Conservation (phyloP, 495 filamentous ascomycete genomes). For the Parmelia sp. region DNA sequence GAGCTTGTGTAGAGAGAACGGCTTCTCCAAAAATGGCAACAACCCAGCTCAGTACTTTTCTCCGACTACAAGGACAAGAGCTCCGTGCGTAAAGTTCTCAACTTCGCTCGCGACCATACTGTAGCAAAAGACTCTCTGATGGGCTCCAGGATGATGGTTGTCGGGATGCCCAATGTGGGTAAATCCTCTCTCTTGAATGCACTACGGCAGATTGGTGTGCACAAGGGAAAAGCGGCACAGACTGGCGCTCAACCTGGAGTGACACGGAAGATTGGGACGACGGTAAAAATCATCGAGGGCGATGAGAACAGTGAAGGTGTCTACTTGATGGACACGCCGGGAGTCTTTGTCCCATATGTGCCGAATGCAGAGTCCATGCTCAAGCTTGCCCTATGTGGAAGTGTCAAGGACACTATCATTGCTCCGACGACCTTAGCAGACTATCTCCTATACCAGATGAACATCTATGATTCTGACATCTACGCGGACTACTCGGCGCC, state of each 20-base stretch:
- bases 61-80: conserved; percentile 45
- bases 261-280: conserved; percentile 74
- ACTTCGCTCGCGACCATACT: conserved; percentile 47
- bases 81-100: conserved; percentile 50
- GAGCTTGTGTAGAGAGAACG: conserved; percentile 32
- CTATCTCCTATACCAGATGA: conserved; percentile 81
- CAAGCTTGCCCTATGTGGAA: conserved; percentile 81
- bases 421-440: conserved; percentile 70
- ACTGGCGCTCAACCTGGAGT: conserved; percentile 86
- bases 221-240: conserved; percentile 66
- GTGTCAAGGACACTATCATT: conserved; percentile 83
- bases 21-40: conserved; percentile 53
- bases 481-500: conserved; percentile 63
- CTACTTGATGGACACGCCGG: conserved; percentile 69
- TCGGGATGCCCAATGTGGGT: conserved; percentile 95
- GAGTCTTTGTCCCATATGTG: conserved; percentile 92
- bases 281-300: conserved; percentile 70
- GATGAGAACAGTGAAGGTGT: conserved; percentile 45
- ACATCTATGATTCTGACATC: conserved; percentile 48
- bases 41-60: conserved; percentile 57
- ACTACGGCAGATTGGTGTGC: conserved; percentile 61
- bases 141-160: conserved; percentile 74
- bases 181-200: conserved; percentile 87
- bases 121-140: conserved; percentile 46
- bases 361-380: conserved; percentile 80